Evolutionary conservation across 169 alveolate genomes (phyloP).

Genomic region (Cryptosporidium viatorum): DNA sequence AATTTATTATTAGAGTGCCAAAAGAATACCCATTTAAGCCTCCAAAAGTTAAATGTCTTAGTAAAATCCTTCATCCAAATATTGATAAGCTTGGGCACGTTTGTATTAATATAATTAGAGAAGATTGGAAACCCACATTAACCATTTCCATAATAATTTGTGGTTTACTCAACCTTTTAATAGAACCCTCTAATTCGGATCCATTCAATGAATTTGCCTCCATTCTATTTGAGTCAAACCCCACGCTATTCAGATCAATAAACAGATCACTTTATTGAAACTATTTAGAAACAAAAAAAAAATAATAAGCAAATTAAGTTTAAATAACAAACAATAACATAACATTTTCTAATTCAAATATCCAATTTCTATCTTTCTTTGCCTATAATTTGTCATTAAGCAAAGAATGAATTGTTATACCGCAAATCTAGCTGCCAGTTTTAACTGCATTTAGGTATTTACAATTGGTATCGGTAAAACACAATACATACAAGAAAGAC

Average conservation of each 20-base stretch:
- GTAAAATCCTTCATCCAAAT: constrained; percentile 91
- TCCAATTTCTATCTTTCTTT: background rate
- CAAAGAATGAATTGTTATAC: background rate
- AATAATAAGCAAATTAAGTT: background rate
- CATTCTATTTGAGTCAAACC: constrained; percentile 4
- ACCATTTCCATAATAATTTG: constrained; percentile 88
- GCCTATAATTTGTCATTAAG: background rate
- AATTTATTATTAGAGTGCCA: constrained; percentile 53
- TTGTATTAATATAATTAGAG: constrained; percentile 91
- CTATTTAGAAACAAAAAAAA: background rate
- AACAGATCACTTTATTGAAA: constrained; percentile 10
- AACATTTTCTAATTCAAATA: background rate
- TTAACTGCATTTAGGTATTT: background rate
- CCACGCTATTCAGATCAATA: constrained; percentile 4
- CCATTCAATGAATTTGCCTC: constrained; percentile 84
- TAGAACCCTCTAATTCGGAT: constrained; percentile 88
- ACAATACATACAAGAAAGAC: background rate
- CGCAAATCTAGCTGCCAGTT: background rate
- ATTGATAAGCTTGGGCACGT: constrained; percentile 93
- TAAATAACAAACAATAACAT: background rate
- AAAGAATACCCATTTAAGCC: constrained; percentile 85
- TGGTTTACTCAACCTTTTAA: constrained; percentile 87
- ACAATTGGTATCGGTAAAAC: background rate
- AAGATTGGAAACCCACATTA: constrained; percentile 93
- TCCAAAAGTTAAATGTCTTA: constrained; percentile 85